Evolutionary conservation across 257 asterid species (phyloP).

Genomic region (Cynanchum wilfordii): DNA sequence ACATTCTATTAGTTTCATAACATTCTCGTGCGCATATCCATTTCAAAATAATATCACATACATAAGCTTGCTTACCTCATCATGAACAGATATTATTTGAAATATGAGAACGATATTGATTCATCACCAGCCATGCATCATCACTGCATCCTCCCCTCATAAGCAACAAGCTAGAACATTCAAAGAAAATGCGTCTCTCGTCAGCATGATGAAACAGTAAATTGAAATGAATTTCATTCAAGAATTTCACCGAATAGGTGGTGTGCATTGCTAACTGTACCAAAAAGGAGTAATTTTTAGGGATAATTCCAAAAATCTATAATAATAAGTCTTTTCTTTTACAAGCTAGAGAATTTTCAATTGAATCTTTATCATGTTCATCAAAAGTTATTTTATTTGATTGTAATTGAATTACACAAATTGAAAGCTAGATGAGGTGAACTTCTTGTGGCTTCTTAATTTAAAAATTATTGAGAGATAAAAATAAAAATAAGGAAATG

Average conservation of each 20-base stretch:
- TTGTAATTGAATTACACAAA: not conserved
- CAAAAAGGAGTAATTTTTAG: not conserved
- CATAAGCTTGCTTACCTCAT: not conserved
- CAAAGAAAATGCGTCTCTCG: conserved; percentile 19
- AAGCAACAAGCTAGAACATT: conserved; percentile 18
- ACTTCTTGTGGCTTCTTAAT: not conserved
- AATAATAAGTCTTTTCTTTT: no score
- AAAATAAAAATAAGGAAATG: no score
- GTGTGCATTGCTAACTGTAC: not conserved
- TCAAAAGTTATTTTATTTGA: not conserved
- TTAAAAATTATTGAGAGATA: no score
- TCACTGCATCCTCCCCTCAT: not conserved
- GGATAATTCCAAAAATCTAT: not conserved
- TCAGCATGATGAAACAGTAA: conserved; percentile 1
- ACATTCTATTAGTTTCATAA: conserved; percentile 14
- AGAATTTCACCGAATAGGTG: conserved; percentile 22
- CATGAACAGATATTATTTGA: conserved; percentile 10
- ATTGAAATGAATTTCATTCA: conserved; percentile 14
- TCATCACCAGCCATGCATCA: conserved; percentile 13
- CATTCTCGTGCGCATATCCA: conserved; percentile 6
- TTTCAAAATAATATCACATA: conserved; percentile 17
- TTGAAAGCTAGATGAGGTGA: no score
- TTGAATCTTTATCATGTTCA: not conserved
- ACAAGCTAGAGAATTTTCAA: not conserved
- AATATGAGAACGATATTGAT: not conserved